Evolutionary conservation across 1,139 yeast genomes (phyloP).

Genomic region (Pichia sp.): DNA sequence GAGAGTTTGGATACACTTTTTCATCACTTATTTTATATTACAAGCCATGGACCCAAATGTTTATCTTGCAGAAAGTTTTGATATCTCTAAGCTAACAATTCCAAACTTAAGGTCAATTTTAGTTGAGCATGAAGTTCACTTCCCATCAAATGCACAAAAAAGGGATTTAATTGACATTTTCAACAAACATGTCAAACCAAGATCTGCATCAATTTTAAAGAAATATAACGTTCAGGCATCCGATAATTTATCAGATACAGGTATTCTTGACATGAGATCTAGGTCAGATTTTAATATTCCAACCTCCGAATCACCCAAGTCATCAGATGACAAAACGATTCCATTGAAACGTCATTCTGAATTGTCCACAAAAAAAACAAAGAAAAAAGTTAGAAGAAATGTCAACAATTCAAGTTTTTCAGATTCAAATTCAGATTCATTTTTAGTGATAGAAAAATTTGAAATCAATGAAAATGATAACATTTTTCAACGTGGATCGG

Average conservation of each 20-base stretch:
- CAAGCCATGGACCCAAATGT: conserved; percentile 24
- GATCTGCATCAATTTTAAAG: conserved; percentile 32
- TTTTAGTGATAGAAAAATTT: conserved; percentile 19
- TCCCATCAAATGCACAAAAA: conserved; percentile 59
- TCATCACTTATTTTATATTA: not conserved
- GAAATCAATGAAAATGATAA: conserved; percentile 16
- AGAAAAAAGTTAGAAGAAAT: conserved; percentile 7
- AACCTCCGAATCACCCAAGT: not conserved
- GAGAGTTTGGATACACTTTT: not conserved
- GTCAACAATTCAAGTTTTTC: conserved; percentile 2
- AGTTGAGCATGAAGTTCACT: conserved; percentile 48
- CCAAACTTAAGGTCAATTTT: conserved; percentile 61
- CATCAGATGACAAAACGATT: conserved; percentile 9
- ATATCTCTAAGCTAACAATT: conserved; percentile 54
- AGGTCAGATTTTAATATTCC: not conserved
- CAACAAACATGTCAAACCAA: conserved; percentile 39
- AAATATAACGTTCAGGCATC: conserved; percentile 16
- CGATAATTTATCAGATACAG: not conserved
- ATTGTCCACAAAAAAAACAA: not conserved
- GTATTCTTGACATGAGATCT: conserved; percentile 4
- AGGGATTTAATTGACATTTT: conserved; percentile 50
- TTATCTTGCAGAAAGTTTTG: conserved; percentile 36
- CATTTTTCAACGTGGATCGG: conserved; percentile 7
- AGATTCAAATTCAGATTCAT: conserved; percentile 13
- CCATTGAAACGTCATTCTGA: conserved; percentile 12